These are phyloP conservation scores for Ceratocystis cubensis DNA, from an alignment of 2,329 filamentous ascomycete species.

Conservation along the genomic window DNA sequence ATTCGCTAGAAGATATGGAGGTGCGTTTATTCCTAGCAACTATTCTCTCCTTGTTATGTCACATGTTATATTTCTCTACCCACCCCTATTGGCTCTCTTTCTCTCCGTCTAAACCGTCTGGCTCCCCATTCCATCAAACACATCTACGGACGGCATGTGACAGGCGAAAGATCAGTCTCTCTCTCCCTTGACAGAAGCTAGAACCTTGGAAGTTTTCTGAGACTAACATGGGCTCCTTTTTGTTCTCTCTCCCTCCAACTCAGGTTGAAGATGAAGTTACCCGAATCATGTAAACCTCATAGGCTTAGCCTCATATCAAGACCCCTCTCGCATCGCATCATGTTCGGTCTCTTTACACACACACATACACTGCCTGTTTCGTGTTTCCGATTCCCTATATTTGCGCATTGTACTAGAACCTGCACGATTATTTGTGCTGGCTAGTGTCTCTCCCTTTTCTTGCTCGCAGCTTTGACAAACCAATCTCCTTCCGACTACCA, in stretches of 20 bases:
- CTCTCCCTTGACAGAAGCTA: not conserved
- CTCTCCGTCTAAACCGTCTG: not conserved
- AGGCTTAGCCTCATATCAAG: conserved; percentile 22
- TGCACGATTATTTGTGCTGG: not conserved
- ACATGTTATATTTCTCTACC: not conserved
- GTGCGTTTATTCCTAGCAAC: conserved; percentile 46
- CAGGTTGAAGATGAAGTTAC: conserved; percentile 85
- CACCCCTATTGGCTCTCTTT: not conserved
- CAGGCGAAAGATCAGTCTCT: not conserved
- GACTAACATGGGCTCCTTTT: conserved; percentile 18
- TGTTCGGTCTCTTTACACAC: not conserved
- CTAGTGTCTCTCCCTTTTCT: not conserved
- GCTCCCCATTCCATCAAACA: not conserved
- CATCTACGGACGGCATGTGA: too few relatives aligned
- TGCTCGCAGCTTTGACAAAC: not conserved
- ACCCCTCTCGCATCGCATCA: not conserved
- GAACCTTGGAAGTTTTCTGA: conserved; percentile 17
- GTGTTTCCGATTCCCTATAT: not conserved
- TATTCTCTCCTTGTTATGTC: conserved; percentile 14
- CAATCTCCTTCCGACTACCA: not conserved
- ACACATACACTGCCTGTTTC: not conserved
- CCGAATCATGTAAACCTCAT: conserved; percentile 63
- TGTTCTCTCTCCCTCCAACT: conserved; percentile 1
- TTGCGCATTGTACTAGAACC: conserved; percentile 1
- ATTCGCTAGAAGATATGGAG: conserved; percentile 98